Evolutionary conservation across 805 yeast genomes (phyloP).

Genomic region (Starmerella apis): DNA sequence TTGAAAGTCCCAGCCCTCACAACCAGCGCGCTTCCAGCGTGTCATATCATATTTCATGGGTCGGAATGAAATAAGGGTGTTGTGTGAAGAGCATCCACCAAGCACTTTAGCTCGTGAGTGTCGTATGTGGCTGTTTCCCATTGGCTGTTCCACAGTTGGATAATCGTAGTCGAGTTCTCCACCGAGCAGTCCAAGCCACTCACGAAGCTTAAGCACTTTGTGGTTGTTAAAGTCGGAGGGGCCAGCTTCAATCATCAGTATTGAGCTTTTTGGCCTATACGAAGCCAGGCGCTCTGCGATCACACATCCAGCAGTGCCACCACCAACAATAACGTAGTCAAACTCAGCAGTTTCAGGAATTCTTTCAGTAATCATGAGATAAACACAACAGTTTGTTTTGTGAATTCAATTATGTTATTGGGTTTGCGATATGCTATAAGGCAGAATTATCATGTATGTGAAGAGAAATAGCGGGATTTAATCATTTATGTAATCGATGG

Average conservation of each 20-base stretch:
- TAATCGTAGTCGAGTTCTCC: slow-evolving; percentile 31
- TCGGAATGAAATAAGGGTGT: slow-evolving; percentile 30
- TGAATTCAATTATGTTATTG: background rate
- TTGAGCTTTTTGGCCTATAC: slow-evolving; percentile 26
- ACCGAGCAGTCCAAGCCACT: slow-evolving; percentile 25
- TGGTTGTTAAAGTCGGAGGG: slow-evolving; percentile 17
- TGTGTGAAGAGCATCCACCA: slow-evolving; percentile 32
- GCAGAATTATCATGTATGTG: too few relatives aligned
- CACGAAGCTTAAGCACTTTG: slow-evolving; percentile 14
- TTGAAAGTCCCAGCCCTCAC: slow-evolving; percentile 30
- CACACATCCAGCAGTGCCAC: slow-evolving; percentile 32
- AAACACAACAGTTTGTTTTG: background rate
- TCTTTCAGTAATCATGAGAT: slow-evolving; percentile 5
- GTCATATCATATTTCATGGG: slow-evolving; percentile 30
- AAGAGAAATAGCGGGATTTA: too few relatives aligned
- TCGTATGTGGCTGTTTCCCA: slow-evolving; percentile 16
- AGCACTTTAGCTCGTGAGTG: slow-evolving; percentile 32
- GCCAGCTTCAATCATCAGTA: slow-evolving; percentile 31
- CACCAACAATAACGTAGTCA: slow-evolving; percentile 29
- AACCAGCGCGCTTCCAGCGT: slow-evolving; percentile 29
- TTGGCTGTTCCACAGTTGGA: slow-evolving; percentile 26
- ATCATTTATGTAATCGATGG: background rate
- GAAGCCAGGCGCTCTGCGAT: slow-evolving; percentile 31
- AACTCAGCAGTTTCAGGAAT: slow-evolving; percentile 10
- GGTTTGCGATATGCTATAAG: background rate